Base-by-base conservation (phyloP, 257 asterid species). In the Eustoma russellianum region DNA sequence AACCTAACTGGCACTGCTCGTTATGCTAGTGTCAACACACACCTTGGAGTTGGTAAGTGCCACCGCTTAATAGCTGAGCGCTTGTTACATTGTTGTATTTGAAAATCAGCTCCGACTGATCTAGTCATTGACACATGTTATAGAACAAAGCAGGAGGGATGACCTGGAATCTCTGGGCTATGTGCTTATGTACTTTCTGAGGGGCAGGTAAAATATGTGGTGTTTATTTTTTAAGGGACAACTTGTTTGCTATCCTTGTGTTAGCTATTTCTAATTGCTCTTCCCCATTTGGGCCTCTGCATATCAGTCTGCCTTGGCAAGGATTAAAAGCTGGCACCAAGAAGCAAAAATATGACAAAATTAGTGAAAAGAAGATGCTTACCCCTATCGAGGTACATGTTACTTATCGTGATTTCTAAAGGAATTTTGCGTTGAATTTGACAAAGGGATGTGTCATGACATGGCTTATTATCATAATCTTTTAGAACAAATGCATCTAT, bases 121-220 rank as follows among this genome's bases (percentile, higher is more conserved):
- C 13, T 6, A 6, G 49, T 56, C 14, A 34, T 34, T 50, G 24
- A 50, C 65, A 59, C 10, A 50, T 67, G 60, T 47, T 66, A 57
- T 85, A 90, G 97, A 90, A 68, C 97, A 90, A 90, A 83, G 97
- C 67, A 77, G 97, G 64, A 86, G 97, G 64, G 95, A 89, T 70
- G 95, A 89, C 76, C 75, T 89, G 84, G 97, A 89, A 69, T 89
- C 97, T 64, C 95, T 89, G 68, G 97, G 97, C 64, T 89, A 79
- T 77, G 95, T 86, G 77, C 88, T 90, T 51, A 83, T 90, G 98
- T 90, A 90, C 72, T 90, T 90, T 68, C 88, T 90, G 53, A 82
- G 98, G 65, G 98, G 98, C 76, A 90, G 98, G 98, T 88, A 53
- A 5, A 68, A 66, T 64, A 65, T 33, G 58, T 24, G 30, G 30